A percentile compares a stretch with the other conserved stretches of the same genome.
Evolutionary conservation across 208 protist genomes (phyloP).

Genomic region (Chromosphaera perkinsii): DNA sequence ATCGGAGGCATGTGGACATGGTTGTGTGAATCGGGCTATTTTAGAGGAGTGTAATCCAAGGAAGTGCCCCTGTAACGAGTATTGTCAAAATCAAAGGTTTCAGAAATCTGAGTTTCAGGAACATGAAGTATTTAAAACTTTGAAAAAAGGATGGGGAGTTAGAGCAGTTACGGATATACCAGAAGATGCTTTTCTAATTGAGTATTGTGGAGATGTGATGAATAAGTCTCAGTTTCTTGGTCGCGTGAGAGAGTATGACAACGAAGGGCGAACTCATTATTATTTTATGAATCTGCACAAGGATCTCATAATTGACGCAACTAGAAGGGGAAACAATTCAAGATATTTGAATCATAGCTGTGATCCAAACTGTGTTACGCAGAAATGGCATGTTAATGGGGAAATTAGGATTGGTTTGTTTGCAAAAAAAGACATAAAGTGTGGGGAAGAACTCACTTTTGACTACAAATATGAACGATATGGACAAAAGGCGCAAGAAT

Average conservation of each 20-base stretch:
- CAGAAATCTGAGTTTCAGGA: background rate
- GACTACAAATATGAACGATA: slow-evolving; percentile 34
- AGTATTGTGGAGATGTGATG: slow-evolving; percentile 17
- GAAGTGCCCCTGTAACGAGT: background rate
- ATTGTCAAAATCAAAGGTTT: slow-evolving; percentile 14
- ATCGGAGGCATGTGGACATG: slow-evolving; percentile 3
- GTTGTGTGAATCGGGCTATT: slow-evolving; percentile 9
- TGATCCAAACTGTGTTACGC: slow-evolving; percentile 39
- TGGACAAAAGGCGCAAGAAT: background rate
- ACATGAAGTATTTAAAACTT: background rate
- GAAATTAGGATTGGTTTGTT: slow-evolving; percentile 34
- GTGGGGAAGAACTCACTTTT: slow-evolving; percentile 33
- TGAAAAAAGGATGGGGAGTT: background rate
- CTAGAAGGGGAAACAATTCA: slow-evolving; percentile 64
- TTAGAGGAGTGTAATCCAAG: slow-evolving; percentile 4
- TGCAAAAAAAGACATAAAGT: slow-evolving; percentile 15
- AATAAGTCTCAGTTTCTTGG: background rate
- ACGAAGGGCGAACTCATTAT: background rate
- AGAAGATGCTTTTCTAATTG: slow-evolving; percentile 5
- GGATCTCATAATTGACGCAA: slow-evolving; percentile 64
- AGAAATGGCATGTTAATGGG: slow-evolving; percentile 30
- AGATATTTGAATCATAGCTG: slow-evolving; percentile 80
- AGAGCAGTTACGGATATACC: background rate
- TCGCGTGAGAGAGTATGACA: background rate
- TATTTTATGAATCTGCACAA: slow-evolving; percentile 27